Conservation (phyloP, 306 rosid genomes). For the Cucurbita argyrosperma region DNA sequence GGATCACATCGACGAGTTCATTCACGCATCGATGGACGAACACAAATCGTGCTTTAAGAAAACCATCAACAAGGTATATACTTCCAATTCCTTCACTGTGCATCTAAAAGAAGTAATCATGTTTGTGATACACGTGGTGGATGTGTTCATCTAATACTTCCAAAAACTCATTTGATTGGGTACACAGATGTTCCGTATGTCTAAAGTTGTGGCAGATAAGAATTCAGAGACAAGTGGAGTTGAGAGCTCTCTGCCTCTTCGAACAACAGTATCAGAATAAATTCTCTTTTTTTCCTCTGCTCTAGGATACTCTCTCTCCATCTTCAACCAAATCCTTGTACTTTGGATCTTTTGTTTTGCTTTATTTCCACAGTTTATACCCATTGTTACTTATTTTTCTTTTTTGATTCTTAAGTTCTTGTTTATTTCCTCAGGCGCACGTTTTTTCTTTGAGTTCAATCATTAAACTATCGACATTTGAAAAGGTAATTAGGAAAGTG, state of each 20-base stretch:
- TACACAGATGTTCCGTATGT: conserved; percentile 86
- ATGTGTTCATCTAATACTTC: neutral
- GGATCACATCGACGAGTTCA: conserved; percentile 84
- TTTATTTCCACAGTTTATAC: neutral
- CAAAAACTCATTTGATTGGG: neutral
- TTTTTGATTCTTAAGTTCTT: no score
- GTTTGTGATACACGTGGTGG: neutral
- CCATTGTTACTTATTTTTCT: no score
- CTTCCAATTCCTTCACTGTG: neutral
- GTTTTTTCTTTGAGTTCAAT: no score
- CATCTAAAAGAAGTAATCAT: neutral
- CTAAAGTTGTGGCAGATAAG: conserved; percentile 60
- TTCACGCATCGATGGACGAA: conserved; percentile 75
- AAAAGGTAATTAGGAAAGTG: no score
- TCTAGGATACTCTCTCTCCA: neutral
- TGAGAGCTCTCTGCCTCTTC: conserved; percentile 65
- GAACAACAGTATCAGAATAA: conserved; percentile 42
- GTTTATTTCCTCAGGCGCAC: no score
- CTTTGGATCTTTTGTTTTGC: neutral
- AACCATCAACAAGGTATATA: conserved; percentile 45
- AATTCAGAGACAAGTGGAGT: conserved; percentile 45
- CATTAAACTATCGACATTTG: no score
- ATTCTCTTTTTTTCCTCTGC: neutral
- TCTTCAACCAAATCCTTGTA: neutral
- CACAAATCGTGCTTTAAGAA: conserved; percentile 77